Percentiles rank a stretch among this genome's conserved stretches.
Evolutionary conservation across 352 stramenopile species (phyloP).

Genomic region (Pythium aquatile): DNA sequence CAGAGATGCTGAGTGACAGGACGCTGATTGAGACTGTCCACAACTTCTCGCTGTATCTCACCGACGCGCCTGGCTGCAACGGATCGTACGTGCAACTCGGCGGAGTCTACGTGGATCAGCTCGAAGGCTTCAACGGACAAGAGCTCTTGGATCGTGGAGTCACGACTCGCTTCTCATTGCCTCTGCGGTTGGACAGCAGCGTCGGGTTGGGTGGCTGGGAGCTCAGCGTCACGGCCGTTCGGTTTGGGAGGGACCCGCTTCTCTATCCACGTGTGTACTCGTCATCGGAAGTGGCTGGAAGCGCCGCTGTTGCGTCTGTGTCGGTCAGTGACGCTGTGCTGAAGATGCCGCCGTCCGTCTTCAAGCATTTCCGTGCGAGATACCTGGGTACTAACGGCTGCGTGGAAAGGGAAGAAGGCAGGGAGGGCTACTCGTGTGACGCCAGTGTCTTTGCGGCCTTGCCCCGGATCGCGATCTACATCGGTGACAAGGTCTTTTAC

Average conservation of each 20-base stretch:
- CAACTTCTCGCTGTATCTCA: background rate
- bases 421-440: background rate
- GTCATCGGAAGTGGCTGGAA: background rate
- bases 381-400: background rate
- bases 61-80: background rate
- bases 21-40: background rate
- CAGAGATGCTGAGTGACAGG: background rate
- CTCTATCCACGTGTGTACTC: background rate
- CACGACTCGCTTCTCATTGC: background rate
- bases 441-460: background rate
- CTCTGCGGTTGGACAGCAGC: background rate
- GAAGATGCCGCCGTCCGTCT: background rate
- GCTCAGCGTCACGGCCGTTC: background rate
- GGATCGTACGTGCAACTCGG: background rate
- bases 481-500: background rate
- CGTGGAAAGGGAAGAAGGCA: background rate
- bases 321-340: background rate
- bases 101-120: background rate
- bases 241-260: background rate
- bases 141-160: background rate
- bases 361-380: background rate
- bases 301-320: background rate
- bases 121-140: background rate
- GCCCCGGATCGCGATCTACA: background rate
- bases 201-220: background rate